A percentile compares a stretch with the other conserved stretches of the same genome.
These are phyloP conservation scores for Acmispon strigosus DNA, from an alignment of 306 rosid genomes.

Conservation along the genomic window DNA sequence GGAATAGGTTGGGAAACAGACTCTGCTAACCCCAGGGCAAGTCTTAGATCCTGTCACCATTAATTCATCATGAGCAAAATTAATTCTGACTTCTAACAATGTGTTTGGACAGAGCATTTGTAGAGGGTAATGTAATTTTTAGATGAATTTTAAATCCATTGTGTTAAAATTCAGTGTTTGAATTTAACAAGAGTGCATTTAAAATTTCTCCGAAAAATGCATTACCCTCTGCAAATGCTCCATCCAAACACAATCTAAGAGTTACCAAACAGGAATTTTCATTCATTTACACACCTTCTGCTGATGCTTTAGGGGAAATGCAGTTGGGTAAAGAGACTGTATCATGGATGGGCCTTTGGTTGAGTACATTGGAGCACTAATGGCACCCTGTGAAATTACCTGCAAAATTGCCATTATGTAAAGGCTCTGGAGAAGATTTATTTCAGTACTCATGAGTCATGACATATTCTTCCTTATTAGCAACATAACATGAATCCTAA, in stretches of 20 bases:
- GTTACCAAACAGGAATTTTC: neutral
- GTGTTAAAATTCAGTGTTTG: too few relatives aligned
- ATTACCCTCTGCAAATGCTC: too few relatives aligned
- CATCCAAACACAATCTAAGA: too few relatives aligned
- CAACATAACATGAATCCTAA: neutral
- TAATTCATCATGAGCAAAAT: neutral
- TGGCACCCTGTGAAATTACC: conserved; percentile 97
- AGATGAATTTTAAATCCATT: too few relatives aligned
- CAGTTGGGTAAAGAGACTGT: conserved; percentile 73
- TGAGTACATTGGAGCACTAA: conserved; percentile 86
- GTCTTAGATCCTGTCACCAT: conserved; percentile 81
- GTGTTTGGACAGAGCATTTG: too few relatives aligned
- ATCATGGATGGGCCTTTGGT: conserved; percentile 90
- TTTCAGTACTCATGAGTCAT: neutral
- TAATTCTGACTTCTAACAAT: neutral
- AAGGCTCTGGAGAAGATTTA: neutral
- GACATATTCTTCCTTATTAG: neutral
- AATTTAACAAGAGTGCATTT: too few relatives aligned
- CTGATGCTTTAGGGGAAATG: conserved; percentile 93
- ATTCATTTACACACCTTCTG: conserved; percentile 63
- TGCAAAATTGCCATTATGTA: conserved; percentile 29
- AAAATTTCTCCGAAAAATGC: too few relatives aligned
- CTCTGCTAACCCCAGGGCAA: conserved; percentile 85
- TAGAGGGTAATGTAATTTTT: too few relatives aligned
- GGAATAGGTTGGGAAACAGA: conserved; percentile 88